These are phyloP conservation scores for Bacidia gigantensis DNA, from an alignment of 495 filamentous ascomycete species.

Conservation along the genomic window DNA sequence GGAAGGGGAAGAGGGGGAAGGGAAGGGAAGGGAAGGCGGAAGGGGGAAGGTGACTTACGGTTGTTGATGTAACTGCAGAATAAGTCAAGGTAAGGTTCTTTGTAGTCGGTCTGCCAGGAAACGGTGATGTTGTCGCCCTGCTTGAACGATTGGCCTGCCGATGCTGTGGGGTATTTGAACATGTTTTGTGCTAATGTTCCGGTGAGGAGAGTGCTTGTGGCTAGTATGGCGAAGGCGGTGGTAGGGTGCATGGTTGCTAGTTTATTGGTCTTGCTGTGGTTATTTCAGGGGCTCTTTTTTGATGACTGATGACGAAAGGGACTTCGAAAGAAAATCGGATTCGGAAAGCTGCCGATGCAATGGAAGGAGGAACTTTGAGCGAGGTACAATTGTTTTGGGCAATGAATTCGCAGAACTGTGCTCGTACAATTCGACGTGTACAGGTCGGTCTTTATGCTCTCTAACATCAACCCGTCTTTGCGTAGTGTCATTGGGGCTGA, in stretches of 20 bases:
- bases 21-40: not conserved
- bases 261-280: no score
- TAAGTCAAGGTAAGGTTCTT: not conserved
- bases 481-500: no score
- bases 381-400: no score
- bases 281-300: not conserved
- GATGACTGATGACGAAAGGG: not conserved
- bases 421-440: no score
- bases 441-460: no score
- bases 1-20: not conserved
- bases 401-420: no score
- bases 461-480: no score
- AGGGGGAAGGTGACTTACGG: constrained; percentile 3
- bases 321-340: not conserved
- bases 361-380: not conserved
- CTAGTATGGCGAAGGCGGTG: not conserved
- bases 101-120: constrained; percentile 1
- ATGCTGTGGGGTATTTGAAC: constrained; percentile 1
- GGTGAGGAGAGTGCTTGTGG: not conserved
- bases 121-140: constrained; percentile 1
- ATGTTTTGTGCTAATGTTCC: not conserved
- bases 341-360: not conserved
- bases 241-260: not conserved
- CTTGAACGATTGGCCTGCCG: not conserved
- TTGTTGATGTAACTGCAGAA: constrained; percentile 7